Evolutionary conservation across 2,329 filamentous ascomycete species (phyloP).

Genomic region (Phaeosphaeriaceae sp.): DNA sequence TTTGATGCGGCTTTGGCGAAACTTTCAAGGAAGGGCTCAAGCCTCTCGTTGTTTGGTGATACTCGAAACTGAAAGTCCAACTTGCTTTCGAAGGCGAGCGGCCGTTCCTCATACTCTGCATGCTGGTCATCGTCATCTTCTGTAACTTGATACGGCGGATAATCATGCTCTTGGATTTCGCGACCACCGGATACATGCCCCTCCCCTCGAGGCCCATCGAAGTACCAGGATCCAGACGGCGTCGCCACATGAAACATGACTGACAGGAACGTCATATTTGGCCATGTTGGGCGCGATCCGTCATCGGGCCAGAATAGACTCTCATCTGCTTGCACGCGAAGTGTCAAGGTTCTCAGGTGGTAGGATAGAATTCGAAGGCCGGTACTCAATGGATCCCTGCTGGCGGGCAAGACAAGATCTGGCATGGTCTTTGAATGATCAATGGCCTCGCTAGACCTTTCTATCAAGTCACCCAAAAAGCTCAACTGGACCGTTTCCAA

Average conservation of each 20-base stretch:
- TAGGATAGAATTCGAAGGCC: constrained; percentile 21
- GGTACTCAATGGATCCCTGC: constrained; percentile 21
- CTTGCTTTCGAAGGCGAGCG: not conserved
- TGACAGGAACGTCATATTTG: constrained; percentile 21
- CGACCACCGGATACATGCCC: constrained; percentile 1
- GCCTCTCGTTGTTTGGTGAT: constrained; percentile 11
- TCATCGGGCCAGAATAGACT: constrained; percentile 21
- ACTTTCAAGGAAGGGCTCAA: constrained; percentile 15
- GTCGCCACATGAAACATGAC: constrained; percentile 18
- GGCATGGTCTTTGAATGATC: constrained; percentile 9
- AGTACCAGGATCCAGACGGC: constrained; percentile 25
- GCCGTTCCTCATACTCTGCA: not conserved
- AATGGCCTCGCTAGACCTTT: not conserved
- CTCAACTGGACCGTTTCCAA: constrained; percentile 16
- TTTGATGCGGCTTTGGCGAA: constrained; percentile 23
- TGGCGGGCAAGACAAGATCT: constrained; percentile 16
- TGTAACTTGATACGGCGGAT: constrained; percentile 18
- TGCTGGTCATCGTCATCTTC: constrained; percentile 7
- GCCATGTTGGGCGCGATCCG: constrained; percentile 14
- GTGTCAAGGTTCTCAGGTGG: constrained; percentile 13
- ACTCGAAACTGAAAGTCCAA: constrained; percentile 8
- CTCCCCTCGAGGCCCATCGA: constrained; percentile 19
- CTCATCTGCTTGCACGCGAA: constrained; percentile 16
- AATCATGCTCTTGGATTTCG: constrained; percentile 7
- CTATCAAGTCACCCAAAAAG: constrained; percentile 4